phyloP scores from a whole-genome alignment of 2,329 filamentous ascomycete species.

The Karstenula rhodostoma region DNA sequence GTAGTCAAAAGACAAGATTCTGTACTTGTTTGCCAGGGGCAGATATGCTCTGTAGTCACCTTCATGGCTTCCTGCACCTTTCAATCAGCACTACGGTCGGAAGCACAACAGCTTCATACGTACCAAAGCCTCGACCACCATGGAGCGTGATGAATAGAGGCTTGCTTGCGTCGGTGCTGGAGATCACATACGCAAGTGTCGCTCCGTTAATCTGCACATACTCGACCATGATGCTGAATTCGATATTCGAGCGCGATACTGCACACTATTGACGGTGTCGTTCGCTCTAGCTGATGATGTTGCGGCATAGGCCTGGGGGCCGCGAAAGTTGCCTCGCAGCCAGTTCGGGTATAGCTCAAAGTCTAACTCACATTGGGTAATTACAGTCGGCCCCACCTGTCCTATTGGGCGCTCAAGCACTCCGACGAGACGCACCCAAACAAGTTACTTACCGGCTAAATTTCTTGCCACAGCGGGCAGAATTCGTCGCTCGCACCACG shows the following conservation, averaged over 20 bases:
- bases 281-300: not conserved
- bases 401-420: not conserved
- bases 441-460: not conserved
- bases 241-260: not conserved
- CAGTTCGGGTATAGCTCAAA: not conserved
- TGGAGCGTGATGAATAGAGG: slow-evolving; percentile 51
- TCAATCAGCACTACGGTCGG: slow-evolving; percentile 26
- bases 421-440: not conserved
- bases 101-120: not conserved
- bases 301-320: no score
- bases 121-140: slow-evolving; percentile 49
- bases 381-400: slow-evolving; percentile 5
- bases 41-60: slow-evolving; percentile 47
- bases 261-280: not conserved
- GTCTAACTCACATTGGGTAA: not conserved
- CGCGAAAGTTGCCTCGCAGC: not conserved
- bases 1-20: slow-evolving; percentile 50
- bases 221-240: not conserved
- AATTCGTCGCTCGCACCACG: not conserved
- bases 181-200: slow-evolving; percentile 39
- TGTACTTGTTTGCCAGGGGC: slow-evolving; percentile 35
- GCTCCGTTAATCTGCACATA: slow-evolving; percentile 37
- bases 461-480: not conserved
- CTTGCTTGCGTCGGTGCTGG: slow-evolving; percentile 38
- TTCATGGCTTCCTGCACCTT: slow-evolving; percentile 31